A percentile compares a stretch with the other conserved stretches of the same genome.
Evolutionary conservation across 768 basidiomycete species (phyloP).

Genomic region (Amanita rubescens): DNA sequence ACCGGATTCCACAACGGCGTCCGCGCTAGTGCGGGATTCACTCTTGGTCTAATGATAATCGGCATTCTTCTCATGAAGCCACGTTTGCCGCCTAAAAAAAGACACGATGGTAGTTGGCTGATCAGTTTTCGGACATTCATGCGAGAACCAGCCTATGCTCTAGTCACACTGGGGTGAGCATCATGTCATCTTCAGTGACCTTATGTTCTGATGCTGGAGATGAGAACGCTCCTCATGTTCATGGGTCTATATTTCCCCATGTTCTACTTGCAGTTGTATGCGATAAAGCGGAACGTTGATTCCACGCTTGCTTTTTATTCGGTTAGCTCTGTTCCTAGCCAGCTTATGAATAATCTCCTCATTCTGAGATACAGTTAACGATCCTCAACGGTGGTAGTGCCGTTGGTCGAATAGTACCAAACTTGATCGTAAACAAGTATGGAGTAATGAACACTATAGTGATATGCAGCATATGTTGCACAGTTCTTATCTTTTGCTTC

Average conservation of each 20-base stretch:
- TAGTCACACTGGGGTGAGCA: slow-evolving; percentile 32
- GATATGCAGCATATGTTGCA: slow-evolving; percentile 21
- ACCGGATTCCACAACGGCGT: slow-evolving; percentile 49
- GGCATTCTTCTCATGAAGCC: slow-evolving; percentile 34
- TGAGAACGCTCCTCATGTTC: slow-evolving; percentile 27
- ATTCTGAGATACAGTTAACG: slow-evolving; percentile 27
- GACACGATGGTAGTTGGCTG: slow-evolving; percentile 21
- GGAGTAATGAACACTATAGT: slow-evolving; percentile 38
- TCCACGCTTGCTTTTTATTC: slow-evolving; percentile 47
- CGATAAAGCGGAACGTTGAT: slow-evolving; percentile 38
- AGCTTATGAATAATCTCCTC: neutral
- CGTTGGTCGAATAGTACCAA: slow-evolving; percentile 40
- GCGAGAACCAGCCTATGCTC: slow-evolving; percentile 36
- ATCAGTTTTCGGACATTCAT: slow-evolving; percentile 26
- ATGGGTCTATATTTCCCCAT: slow-evolving; percentile 41
- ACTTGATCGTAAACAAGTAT: slow-evolving; percentile 29
- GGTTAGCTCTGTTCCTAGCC: slow-evolving; percentile 20
- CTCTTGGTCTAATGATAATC: slow-evolving; percentile 29
- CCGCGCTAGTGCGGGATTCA: slow-evolving; percentile 39
- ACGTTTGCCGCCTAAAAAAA: slow-evolving; percentile 31
- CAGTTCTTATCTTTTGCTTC: slow-evolving; percentile 35
- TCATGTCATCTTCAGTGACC: neutral
- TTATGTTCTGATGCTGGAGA: neutral
- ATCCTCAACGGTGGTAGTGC: slow-evolving; percentile 44
- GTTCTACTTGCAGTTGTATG: slow-evolving; percentile 51